Conservation (phyloP, 2,329 filamentous ascomycete species). For the Diaporthe sp. region DNA sequence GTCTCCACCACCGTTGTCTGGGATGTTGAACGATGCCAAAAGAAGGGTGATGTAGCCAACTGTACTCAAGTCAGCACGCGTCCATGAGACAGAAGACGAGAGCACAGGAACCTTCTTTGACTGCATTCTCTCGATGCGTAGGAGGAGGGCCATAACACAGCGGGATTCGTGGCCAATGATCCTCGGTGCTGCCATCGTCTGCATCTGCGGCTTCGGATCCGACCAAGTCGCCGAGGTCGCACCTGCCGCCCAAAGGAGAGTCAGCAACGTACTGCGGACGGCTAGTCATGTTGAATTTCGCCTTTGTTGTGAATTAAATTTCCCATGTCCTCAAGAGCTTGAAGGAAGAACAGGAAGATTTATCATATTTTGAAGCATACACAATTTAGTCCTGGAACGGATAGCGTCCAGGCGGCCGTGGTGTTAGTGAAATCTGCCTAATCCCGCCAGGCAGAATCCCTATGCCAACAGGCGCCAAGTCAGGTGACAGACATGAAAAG, state of each 20-base stretch:
- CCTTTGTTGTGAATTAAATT: not conserved
- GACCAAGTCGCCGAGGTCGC: conserved; percentile 3
- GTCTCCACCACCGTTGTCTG: not conserved
- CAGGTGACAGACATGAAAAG: not conserved
- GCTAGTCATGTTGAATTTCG: not conserved
- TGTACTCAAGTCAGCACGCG: not conserved
- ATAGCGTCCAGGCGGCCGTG: not conserved
- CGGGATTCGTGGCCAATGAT: conserved; percentile 7
- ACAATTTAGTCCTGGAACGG: not conserved
- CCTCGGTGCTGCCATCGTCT: not conserved
- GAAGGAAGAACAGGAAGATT: not conserved
- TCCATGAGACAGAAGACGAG: not conserved
- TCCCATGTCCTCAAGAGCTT: not conserved
- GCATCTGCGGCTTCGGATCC: not conserved
- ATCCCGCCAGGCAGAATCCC: conserved; percentile 7
- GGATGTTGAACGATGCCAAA: not conserved
- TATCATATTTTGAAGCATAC: not conserved
- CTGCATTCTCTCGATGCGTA: not conserved
- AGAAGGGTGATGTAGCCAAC: conserved; percentile 10
- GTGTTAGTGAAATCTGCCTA: conserved; percentile 18
- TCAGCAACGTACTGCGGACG: not conserved
- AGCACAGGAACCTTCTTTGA: not conserved
- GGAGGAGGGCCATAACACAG: not conserved
- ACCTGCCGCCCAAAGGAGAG: not conserved
- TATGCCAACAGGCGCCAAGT: not conserved